These are phyloP conservation scores for Fusarium graminum DNA, from an alignment of 2,329 filamentous ascomycete species.

Conservation along the genomic window DNA sequence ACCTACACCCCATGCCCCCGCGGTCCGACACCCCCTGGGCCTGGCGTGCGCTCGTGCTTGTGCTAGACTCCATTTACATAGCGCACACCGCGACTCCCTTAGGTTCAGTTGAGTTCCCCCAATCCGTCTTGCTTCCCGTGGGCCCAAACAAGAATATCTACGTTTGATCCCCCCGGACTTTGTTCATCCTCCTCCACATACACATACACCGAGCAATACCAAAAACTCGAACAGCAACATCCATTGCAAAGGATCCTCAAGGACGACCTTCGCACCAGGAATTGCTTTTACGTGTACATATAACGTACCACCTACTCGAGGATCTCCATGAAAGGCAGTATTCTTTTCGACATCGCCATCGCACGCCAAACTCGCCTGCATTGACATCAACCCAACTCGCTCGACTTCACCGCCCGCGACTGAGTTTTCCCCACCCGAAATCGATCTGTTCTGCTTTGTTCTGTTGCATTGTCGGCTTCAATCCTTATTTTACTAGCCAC, in stretches of 20 bases:
- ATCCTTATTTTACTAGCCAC: conserved; percentile 39
- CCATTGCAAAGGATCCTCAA: conserved; percentile 26
- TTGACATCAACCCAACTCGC: conserved; percentile 24
- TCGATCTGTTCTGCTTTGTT: conserved; percentile 21
- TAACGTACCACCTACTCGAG: conserved; percentile 42
- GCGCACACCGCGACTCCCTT: conserved; percentile 49
- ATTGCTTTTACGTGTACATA: conserved; percentile 23
- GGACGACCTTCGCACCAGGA: conserved; percentile 31
- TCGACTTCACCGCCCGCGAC: conserved; percentile 20
- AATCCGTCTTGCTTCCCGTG: conserved; percentile 47
- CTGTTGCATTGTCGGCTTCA: conserved; percentile 42
- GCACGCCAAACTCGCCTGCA: conserved; percentile 37
- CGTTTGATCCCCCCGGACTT: conserved; percentile 48
- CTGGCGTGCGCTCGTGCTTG: conserved; percentile 41
- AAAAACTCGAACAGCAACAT: conserved; percentile 23
- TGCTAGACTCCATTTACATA: conserved; percentile 44
- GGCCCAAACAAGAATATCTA: conserved; percentile 50
- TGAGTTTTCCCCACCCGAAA: conserved; percentile 13
- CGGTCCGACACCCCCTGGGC: conserved; percentile 28
- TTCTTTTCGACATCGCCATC: conserved; percentile 38
- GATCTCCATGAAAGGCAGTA: conserved; percentile 45
- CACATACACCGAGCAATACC: conserved; percentile 38
- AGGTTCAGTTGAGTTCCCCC: conserved; percentile 31
- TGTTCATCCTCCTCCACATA: conserved; percentile 44
- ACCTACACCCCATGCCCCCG: conserved; percentile 31